Conservation (phyloP, 768 basidiomycete species). For the Suillus discolor region DNA sequence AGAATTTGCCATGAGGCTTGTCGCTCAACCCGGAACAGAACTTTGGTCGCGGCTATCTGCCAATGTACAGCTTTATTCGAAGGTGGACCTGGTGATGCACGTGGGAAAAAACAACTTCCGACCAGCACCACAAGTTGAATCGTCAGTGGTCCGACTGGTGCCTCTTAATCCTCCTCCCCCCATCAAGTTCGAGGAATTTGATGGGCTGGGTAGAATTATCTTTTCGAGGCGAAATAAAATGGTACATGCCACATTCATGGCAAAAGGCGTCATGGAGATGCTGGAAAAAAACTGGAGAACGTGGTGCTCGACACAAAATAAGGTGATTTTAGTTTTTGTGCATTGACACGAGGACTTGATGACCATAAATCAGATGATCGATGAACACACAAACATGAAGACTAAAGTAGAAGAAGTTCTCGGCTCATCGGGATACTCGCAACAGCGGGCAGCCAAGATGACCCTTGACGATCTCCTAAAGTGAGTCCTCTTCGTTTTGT, state of each 20-base stretch:
- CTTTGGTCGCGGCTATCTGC: slow-evolving; percentile 95
- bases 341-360: background rate
- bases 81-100: slow-evolving; percentile 95
- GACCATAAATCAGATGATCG: slow-evolving; percentile 53
- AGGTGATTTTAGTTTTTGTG: slow-evolving; percentile 37
- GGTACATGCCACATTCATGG: slow-evolving; percentile 85
- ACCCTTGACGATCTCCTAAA: slow-evolving; percentile 88
- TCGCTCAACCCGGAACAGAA: slow-evolving; percentile 79
- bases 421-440: slow-evolving; percentile 67
- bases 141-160: slow-evolving; percentile 86
- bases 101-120: slow-evolving; percentile 97
- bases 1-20: slow-evolving; percentile 93
- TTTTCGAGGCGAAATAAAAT: slow-evolving; percentile 92
- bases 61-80: slow-evolving; percentile 96
- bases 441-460: slow-evolving; percentile 91
- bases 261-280: slow-evolving; percentile 94
- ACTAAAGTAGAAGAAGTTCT: slow-evolving; percentile 73
- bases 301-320: slow-evolving; percentile 82
- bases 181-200: slow-evolving; percentile 95
- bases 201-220: slow-evolving; percentile 89
- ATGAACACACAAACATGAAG: slow-evolving; percentile 72
- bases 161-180: slow-evolving; percentile 96
- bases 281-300: slow-evolving; percentile 92
- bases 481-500: slow-evolving; percentile 43
- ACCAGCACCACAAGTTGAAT: slow-evolving; percentile 94